Conservation (phyloP, 352 stramenopile genomes). For the Pythium rhizo-oryzae region DNA sequence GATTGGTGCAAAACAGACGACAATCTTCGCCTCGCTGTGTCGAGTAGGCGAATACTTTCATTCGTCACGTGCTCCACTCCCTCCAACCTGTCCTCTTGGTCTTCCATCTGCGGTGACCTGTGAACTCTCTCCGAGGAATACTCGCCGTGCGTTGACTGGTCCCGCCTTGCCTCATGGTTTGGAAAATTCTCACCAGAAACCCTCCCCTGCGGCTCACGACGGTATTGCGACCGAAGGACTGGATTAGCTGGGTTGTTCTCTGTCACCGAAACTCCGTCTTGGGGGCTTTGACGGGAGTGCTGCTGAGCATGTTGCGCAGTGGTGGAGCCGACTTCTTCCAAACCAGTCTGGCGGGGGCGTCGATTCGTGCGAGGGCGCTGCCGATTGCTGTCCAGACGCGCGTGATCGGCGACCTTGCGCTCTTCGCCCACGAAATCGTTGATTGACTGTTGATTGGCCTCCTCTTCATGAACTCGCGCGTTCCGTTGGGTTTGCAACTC, state of each 20-base stretch:
- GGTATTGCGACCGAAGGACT: neutral
- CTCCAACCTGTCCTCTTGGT: slow-evolving; percentile 9
- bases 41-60: slow-evolving; percentile 29
- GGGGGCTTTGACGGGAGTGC: neutral
- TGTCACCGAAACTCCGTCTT: neutral
- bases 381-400: neutral
- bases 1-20: slow-evolving; percentile 35
- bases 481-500: slow-evolving; percentile 30
- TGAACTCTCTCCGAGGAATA: neutral
- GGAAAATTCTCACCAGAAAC: neutral
- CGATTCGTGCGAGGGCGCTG: neutral
- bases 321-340: neutral
- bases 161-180: neutral
- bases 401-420: slow-evolving; percentile 5
- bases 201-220: neutral
- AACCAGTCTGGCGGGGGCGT: neutral
- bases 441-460: neutral
- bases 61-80: slow-evolving; percentile 18
- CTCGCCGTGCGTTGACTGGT: neutral
- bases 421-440: slow-evolving; percentile 5
- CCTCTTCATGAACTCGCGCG: slow-evolving; percentile 19
- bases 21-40: slow-evolving; percentile 25
- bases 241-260: neutral
- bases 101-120: neutral
- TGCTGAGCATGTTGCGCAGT: neutral